These are phyloP conservation scores for Aspergillus spinulosporus DNA, from an alignment of 2,329 filamentous ascomycete species.

Conservation along the genomic window DNA sequence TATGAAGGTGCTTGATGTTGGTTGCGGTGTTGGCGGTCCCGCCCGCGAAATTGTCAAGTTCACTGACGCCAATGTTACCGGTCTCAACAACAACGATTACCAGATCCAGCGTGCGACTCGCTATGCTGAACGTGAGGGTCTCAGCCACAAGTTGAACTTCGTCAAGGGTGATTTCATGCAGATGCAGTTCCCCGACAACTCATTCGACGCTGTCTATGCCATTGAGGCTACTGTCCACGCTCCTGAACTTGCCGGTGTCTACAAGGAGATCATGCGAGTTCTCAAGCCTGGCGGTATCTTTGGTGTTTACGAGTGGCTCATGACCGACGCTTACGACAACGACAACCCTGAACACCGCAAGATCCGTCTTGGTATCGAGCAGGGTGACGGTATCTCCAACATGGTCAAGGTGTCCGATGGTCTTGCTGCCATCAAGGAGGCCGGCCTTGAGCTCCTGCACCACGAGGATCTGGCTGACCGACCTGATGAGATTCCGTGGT, in stretches of 20 bases:
- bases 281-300: conserved; percentile 95
- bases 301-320: conserved; percentile 98
- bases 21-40: conserved; percentile 93
- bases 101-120: conserved; percentile 88
- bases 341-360: conserved; percentile 80
- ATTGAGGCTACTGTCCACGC: conserved; percentile 98
- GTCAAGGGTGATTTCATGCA: conserved; percentile 99
- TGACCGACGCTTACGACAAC: conserved; percentile 95
- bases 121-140: conserved; percentile 78
- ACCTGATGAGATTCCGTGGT: conserved; percentile 79
- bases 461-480: conserved; percentile 84
- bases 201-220: conserved; percentile 92
- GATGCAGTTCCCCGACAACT: conserved; percentile 91
- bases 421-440: conserved; percentile 76
- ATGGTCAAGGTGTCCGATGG: conserved; percentile 88
- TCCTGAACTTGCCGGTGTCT: conserved; percentile 84
- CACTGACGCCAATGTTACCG: conserved; percentile 81
- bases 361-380: conserved; percentile 91
- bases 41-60: conserved; percentile 97
- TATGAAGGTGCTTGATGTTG: conserved; percentile 91
- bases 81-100: conserved; percentile 99
- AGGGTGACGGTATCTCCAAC: conserved; percentile 94
- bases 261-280: conserved; percentile 90
- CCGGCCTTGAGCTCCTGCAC: conserved; percentile 80
- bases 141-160: conserved; percentile 77